Conservation (phyloP, 768 basidiomycete genomes). For the Rhodotorula paludigena region DNA sequence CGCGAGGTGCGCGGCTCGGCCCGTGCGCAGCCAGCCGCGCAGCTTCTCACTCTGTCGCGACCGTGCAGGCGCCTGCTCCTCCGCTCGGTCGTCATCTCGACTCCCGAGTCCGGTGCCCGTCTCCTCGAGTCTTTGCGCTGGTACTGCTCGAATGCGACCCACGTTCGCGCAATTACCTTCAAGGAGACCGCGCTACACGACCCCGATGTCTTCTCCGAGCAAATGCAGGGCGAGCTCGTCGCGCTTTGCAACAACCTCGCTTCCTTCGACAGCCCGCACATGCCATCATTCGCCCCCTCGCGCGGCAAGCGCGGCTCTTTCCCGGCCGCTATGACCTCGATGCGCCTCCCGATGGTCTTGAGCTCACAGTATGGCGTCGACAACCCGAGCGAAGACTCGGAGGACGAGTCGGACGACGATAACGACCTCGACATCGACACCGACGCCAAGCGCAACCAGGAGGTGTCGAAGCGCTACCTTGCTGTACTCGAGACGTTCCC, state of each 20-base stretch:
- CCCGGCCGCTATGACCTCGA: not conserved
- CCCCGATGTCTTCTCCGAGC: not conserved
- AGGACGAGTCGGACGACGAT: not conserved
- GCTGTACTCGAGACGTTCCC: not conserved
- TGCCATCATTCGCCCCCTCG: not conserved
- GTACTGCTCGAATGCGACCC: not conserved
- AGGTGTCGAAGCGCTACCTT: not conserved
- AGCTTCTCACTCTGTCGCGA: too few relatives aligned
- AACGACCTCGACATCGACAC: not conserved
- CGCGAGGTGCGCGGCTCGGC: not conserved
- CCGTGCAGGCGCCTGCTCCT: not conserved
- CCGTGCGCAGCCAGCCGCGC: not conserved
- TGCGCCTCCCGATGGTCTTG: not conserved
- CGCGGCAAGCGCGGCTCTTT: constrained; percentile 1
- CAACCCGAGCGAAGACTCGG: too few relatives aligned
- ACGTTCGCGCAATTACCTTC: constrained; percentile 1
- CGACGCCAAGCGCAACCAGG: not conserved
- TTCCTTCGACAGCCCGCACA: constrained; percentile 8
- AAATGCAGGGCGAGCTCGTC: constrained; percentile 23
- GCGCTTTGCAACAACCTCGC: constrained; percentile 3
- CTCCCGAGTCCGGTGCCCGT: not conserved
- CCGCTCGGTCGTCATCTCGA: not conserved
- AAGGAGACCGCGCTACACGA: not conserved
- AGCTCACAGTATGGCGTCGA: too few relatives aligned
- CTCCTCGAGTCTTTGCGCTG: not conserved